A percentile compares a stretch with the other conserved stretches of the same genome.
Evolutionary conservation across 1,284 basidiomycete genomes (phyloP).

Genomic region (Heliocybe sulcata): DNA sequence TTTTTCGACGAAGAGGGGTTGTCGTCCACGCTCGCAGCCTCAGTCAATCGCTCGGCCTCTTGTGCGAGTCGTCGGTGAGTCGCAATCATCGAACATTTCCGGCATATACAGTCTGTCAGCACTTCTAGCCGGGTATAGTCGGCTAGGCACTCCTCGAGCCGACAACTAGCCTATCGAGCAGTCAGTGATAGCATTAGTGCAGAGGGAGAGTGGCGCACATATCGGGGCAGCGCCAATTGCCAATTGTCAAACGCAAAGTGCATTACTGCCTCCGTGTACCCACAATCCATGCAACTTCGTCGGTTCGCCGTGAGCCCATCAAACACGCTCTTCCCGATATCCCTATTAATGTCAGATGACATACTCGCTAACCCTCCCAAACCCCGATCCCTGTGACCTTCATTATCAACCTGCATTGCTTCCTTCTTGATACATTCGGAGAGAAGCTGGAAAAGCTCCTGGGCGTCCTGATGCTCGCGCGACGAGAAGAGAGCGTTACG

Average conservation of each 20-base stretch:
- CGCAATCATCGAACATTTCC: conserved; percentile 71
- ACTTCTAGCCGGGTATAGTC: conserved; percentile 82
- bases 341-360: conserved; percentile 12
- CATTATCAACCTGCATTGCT: conserved; percentile 54
- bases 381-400: conserved; percentile 60
- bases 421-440: conserved; percentile 86
- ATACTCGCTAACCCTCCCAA: conserved; percentile 39
- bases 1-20: conserved; percentile 57
- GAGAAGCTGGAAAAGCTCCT: conserved; percentile 89
- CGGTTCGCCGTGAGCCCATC: conserved; percentile 80
- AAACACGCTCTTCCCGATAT: conserved; percentile 61
- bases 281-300: conserved; percentile 74
- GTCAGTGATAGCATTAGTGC: conserved; percentile 1
- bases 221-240: conserved; percentile 69
- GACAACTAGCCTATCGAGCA: conserved; percentile 27
- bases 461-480: conserved; percentile 91
- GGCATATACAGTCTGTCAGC: conserved; percentile 78
- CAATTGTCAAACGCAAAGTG: conserved; percentile 81
- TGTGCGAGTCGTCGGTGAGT: conserved; percentile 53
- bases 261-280: conserved; percentile 86
- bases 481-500: conserved; percentile 69
- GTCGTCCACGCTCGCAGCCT: conserved; percentile 29
- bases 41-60: conserved; percentile 50
- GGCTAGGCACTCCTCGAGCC: conserved; percentile 65
- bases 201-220: conserved; percentile 27